Evolutionary conservation across 345 rosid genomes (phyloP), one percentile per base, ranked within the genome.

Genomic region (Rhodamnia argentea): DNA sequence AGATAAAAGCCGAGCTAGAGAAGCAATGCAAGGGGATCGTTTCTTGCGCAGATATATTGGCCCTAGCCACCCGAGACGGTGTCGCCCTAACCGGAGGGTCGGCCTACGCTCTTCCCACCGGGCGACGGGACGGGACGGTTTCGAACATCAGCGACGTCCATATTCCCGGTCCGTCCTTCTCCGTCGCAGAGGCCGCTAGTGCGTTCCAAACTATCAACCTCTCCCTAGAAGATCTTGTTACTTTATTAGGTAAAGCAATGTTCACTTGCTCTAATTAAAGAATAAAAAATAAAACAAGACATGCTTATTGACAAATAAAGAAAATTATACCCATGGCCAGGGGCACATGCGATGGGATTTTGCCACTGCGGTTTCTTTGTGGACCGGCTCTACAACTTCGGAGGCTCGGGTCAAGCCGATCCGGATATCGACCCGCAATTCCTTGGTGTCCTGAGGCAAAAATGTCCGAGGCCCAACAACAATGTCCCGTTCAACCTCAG

Each of bases 41-140:
- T 44, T 87, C 86, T 29, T 87, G 88, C n/a, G 88, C 88, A 13
- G 88, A 87, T 40, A 52, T 85, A 40, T 29, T 87, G 26, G 88
- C 88, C 32, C 82, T 87, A 14, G 88, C 88, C 24, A 84, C 88
- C 26, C 50, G 86, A 56, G 88, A 87, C 10, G 86, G 86, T 2
- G 86, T 86, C 15, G 52, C 42, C 47, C 55, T 86, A 24, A 52
- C 85, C 10, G 88, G 88, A 9, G 88, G 88, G 16, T 83, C 75
- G 10, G 78, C 85, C 37, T 86, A 86, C 8, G 83, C 85, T 83
- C 85, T 86, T 18, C 85, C 88, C 29, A 86, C 88, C 1, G 88
- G 88, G 26, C 50, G 85, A 52, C 70, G 88, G 44, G 88, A 86
- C 5, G 85, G 86, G 10, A 26, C 0, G 56, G 47, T 87, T 14